Evolutionary conservation across 2,329 filamentous ascomycete species (phyloP), one percentile per base, ranked within the genome.

Genomic region (Cladosporium sp.): DNA sequence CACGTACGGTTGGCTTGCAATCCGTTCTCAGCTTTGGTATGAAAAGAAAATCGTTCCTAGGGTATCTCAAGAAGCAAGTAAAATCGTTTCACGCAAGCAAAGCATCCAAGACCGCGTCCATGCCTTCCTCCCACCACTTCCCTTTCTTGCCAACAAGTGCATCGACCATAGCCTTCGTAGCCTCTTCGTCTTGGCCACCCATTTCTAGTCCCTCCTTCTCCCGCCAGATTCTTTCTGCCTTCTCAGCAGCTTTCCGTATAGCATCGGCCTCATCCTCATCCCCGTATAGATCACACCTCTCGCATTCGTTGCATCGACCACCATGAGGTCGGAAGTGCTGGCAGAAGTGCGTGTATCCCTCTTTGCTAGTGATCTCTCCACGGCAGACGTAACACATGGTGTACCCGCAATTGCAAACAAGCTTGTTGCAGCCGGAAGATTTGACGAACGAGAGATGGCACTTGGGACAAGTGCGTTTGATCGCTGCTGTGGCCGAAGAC

Each of bases 361-460:
- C 89, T 2, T 80, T 79, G 59, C 86, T 81, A 6, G 70, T 70
- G 21, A 85, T 79, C n/a, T 81, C 79, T 50, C 78, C 75, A 49
- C 95, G 91, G 78, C 95, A 99, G 56, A 98, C 88, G 75, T 99
- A 99, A 77, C 95, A 99, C 94, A 98, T 98, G 72, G 91, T 90
- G 80, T 98, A 98, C 10, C 95, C 95, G 78, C 95, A 99, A 18
- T 93, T 89, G 76, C 95, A 98, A 6, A 92, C 94, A 49, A 99
- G 85, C 80, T 98, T 98, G 82, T 99, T 99, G 85, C 95, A 99
- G 73, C 95, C 95, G 29, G 89, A 89, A 7, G 88, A 90, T 78
- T 98, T 98, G 79, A 99, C 91, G 76, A 98, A 98, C 18, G 89
- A 91, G 11, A 93, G 91, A 71, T 91, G 90, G 82, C 95, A 99